These are phyloP conservation scores for Skeletonema potamos DNA, from an alignment of 108 stramenopile genomes.

Conservation along the genomic window DNA sequence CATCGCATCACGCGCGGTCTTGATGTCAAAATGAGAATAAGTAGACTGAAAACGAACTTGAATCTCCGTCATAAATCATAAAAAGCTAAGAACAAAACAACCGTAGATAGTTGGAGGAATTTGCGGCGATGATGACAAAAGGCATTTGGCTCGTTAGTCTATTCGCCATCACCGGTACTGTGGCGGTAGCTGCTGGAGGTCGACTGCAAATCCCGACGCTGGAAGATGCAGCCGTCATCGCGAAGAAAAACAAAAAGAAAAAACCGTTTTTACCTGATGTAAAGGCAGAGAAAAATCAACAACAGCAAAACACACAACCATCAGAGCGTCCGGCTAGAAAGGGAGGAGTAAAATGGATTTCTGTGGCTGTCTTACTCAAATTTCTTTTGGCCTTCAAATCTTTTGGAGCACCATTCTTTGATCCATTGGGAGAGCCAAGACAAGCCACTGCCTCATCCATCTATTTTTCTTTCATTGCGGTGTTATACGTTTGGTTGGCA, in stretches of 20 bases:
- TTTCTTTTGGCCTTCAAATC: slow-evolving; percentile 38
- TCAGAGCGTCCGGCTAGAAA: slow-evolving; percentile 1
- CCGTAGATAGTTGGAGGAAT: too few relatives aligned
- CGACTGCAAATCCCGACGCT: not conserved
- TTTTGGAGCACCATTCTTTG: slow-evolving; percentile 46
- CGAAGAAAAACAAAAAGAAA: not conserved
- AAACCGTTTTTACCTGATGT: not conserved
- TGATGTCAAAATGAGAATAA: too few relatives aligned
- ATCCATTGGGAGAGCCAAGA: slow-evolving; percentile 50
- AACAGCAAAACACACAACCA: not conserved
- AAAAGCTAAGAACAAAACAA: too few relatives aligned
- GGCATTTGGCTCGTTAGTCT: not conserved
- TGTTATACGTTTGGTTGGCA: slow-evolving; percentile 50
- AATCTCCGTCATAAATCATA: too few relatives aligned
- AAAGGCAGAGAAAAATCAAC: not conserved
- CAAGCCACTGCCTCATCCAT: slow-evolving; percentile 41
- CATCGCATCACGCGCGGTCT: too few relatives aligned
- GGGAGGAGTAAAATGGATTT: slow-evolving; percentile 41
- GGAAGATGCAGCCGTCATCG: not conserved
- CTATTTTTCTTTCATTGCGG: slow-evolving; percentile 46
- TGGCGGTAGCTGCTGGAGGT: not conserved
- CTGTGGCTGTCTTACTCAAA: slow-evolving; percentile 36
- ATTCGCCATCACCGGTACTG: not conserved
- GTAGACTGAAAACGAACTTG: too few relatives aligned
- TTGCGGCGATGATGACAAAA: not conserved